Conservation (phyloP, 495 filamentous ascomycete species). For the Mytilinidion resinicola region DNA sequence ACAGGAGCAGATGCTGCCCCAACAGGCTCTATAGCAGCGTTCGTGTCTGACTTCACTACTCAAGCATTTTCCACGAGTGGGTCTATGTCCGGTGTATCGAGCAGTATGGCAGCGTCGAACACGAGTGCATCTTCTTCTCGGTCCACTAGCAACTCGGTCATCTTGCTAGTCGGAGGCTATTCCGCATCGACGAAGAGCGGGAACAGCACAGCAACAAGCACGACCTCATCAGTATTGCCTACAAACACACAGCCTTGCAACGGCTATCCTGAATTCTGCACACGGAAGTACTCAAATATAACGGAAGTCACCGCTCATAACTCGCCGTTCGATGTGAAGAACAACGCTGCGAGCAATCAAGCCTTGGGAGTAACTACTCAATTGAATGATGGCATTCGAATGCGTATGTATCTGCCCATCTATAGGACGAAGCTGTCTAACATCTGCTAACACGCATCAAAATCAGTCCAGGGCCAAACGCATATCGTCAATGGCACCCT, state of each 20-base stretch:
- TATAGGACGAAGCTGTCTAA: neutral
- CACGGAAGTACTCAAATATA: conserved; percentile 78
- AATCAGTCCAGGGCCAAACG: conserved; percentile 70
- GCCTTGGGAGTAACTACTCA: conserved; percentile 60
- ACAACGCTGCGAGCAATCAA: conserved; percentile 77
- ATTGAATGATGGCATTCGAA: conserved; percentile 81
- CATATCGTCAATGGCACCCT: conserved; percentile 60
- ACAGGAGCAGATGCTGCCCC: conserved; percentile 15
- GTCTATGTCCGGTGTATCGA: conserved; percentile 3
- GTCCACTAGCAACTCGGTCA: conserved; percentile 5
- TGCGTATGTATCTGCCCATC: conserved; percentile 46
- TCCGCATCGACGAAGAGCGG: conserved; percentile 2
- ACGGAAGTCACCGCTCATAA: conserved; percentile 84
- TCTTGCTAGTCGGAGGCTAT: conserved; percentile 7
- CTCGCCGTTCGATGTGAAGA: conserved; percentile 65
- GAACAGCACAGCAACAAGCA: conserved; percentile 11
- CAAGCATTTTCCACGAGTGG: neutral
- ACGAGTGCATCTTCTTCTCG: conserved; percentile 6
- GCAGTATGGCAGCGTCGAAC: conserved; percentile 8
- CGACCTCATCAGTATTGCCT: conserved; percentile 24
- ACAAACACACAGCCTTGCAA: conserved; percentile 62
- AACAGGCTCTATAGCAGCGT: conserved; percentile 5
- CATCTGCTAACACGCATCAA: neutral
- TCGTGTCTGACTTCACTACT: conserved; percentile 16
- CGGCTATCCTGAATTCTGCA: conserved; percentile 76